These are phyloP conservation scores for Cryptosporidium parvum DNA, from an alignment of 169 alveolate species.

Conservation along the genomic window DNA sequence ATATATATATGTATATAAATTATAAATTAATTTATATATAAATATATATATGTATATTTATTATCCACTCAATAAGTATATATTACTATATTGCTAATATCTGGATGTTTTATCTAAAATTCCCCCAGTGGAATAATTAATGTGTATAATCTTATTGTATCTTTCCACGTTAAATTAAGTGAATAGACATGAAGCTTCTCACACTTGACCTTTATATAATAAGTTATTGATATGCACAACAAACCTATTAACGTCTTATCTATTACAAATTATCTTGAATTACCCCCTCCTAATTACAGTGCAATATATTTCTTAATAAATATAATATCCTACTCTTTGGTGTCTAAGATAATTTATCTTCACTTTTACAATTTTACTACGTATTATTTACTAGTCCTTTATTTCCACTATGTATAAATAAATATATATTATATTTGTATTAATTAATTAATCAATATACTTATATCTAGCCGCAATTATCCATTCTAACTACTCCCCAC, in stretches of 20 bases:
- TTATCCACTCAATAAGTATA: neutral
- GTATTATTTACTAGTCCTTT: slow-evolving; percentile 29
- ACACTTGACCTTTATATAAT: slow-evolving; percentile 22
- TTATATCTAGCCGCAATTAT: slow-evolving; percentile 11
- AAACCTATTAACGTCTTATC: slow-evolving; percentile 12
- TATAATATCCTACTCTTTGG: neutral
- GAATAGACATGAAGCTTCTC: slow-evolving; percentile 31
- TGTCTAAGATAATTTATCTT: neutral
- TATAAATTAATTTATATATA: neutral
- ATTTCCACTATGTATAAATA: neutral
- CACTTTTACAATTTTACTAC: neutral
- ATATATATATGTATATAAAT: neutral
- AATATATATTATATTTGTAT: too few relatives aligned
- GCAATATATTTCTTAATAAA: slow-evolving; percentile 21
- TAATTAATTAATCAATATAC: too few relatives aligned
- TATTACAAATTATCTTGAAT: neutral
- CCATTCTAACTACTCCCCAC: slow-evolving; percentile 14
- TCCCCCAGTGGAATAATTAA: slow-evolving; percentile 2
- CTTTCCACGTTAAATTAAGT: slow-evolving; percentile 25
- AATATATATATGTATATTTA: neutral
- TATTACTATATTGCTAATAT: neutral
- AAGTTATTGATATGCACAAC: slow-evolving; percentile 10
- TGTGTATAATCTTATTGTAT: slow-evolving; percentile 12
- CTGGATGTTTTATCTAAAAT: slow-evolving; percentile 1
- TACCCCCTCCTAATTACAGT: neutral